A percentile compares a stretch with the other conserved stretches of the same genome.
Conservation (phyloP, 2,329 filamentous ascomycete genomes). For the Ceratocystis harringtonii region DNA sequence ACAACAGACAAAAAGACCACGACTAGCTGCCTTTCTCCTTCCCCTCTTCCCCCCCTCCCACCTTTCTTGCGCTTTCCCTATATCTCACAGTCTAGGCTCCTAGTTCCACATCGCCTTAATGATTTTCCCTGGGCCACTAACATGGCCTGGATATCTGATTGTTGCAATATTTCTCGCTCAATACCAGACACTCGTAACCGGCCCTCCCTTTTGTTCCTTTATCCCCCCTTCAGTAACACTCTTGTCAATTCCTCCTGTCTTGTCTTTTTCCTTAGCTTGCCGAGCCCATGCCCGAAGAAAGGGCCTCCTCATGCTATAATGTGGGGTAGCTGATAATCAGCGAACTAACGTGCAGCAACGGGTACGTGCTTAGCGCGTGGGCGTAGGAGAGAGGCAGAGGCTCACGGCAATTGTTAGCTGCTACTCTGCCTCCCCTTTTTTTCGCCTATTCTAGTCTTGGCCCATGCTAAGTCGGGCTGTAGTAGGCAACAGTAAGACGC, state of each 20-base stretch:
- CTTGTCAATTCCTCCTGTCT: not conserved
- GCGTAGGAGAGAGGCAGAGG: not conserved
- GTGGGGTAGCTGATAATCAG: not conserved
- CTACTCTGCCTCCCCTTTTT: not conserved
- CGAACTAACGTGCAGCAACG: not conserved
- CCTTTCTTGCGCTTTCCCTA: not conserved
- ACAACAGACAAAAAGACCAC: not conserved
- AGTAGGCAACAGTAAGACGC: not conserved
- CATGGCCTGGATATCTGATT: not conserved
- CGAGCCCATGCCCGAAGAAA: not conserved
- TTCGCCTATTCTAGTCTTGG: not conserved
- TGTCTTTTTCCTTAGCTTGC: not conserved
- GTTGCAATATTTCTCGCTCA: not conserved
- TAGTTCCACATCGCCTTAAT: not conserved
- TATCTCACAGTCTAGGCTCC: not conserved
- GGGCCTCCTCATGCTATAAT: not conserved
- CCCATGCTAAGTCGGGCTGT: not conserved
- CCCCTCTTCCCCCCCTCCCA: not conserved
- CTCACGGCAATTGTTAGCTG: not conserved
- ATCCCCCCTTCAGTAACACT: not conserved
- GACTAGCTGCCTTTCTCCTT: not conserved
- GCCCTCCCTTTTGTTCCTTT: not conserved
- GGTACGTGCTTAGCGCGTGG: too few species aligned
- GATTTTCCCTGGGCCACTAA: constrained; percentile 2
- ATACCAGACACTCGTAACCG: not conserved